Evolutionary conservation across 441 rosid species (phyloP).

Genomic region (Brassica balearica): DNA sequence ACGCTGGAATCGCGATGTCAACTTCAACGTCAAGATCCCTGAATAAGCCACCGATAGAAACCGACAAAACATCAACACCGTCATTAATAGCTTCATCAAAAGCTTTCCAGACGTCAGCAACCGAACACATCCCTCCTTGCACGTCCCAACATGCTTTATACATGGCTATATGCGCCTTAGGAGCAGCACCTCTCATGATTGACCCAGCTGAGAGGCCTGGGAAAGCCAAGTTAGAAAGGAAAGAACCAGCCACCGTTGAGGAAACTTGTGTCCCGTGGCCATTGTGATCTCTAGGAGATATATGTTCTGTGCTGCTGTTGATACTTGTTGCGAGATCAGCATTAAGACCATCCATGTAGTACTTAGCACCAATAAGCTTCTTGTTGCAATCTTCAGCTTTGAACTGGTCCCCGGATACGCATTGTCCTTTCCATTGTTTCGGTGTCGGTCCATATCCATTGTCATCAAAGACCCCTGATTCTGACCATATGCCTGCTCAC

Average conservation of each 20-base stretch:
- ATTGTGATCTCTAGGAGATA: constrained; percentile 57
- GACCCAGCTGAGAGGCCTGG: constrained; percentile 59
- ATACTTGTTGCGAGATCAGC: constrained; percentile 12
- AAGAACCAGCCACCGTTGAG: constrained; percentile 63
- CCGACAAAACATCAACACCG: constrained; percentile 66
- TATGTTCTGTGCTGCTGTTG: constrained; percentile 15
- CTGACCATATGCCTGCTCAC: constrained; percentile 69
- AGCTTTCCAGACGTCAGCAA: constrained; percentile 57
- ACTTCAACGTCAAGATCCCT: constrained; percentile 42
- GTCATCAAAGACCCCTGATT: constrained; percentile 59
- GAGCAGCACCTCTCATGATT: constrained; percentile 71
- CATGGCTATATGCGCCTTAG: constrained; percentile 68
- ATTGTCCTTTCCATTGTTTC: constrained; percentile 60
- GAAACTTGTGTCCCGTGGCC: constrained; percentile 87
- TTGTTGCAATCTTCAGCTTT: constrained; percentile 55
- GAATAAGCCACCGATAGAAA: constrained; percentile 61
- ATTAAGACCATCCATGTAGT: constrained; percentile 60
- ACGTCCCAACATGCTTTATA: constrained; percentile 78
- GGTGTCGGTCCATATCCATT: constrained; percentile 52
- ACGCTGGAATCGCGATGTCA: constrained; percentile 69
- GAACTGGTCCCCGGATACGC: constrained; percentile 61
- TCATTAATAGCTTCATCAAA: constrained; percentile 63
- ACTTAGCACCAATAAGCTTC: constrained; percentile 73
- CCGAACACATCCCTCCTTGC: constrained; percentile 47
- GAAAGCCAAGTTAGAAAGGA: constrained; percentile 51